Conservation (phyloP, 441 rosid species). For the Biscutella laevigata region DNA sequence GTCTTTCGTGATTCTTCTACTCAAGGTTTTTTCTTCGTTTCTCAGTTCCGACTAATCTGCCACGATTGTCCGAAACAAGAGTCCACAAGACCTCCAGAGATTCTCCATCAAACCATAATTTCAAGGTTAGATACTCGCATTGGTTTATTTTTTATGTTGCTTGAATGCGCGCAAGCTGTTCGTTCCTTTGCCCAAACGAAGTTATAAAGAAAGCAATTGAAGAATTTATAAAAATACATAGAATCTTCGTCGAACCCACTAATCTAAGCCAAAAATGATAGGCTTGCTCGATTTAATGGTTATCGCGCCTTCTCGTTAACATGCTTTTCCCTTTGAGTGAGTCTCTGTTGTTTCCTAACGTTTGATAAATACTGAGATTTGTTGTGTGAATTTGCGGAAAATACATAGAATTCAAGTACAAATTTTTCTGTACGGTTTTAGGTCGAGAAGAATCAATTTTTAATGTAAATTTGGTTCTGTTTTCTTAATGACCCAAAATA, state of each 20-base stretch:
- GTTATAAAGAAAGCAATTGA: too few species aligned
- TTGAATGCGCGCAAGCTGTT: constrained; percentile 10
- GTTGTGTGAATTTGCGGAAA: background rate
- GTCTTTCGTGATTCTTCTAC: background rate
- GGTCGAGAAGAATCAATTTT: background rate
- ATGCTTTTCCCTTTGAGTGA: too few species aligned
- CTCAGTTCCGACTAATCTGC: constrained; percentile 15
- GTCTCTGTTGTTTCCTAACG: too few species aligned
- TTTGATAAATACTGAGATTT: background rate
- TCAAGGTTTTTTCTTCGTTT: background rate
- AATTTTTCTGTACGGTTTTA: background rate
- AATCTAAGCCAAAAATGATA: too few species aligned
- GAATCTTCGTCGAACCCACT: too few species aligned
- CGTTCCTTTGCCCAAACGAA: constrained; percentile 8
- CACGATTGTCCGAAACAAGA: constrained; percentile 13
- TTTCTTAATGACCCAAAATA: background rate
- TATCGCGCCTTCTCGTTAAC: too few species aligned
- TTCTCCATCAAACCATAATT: background rate
- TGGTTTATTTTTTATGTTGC: background rate
- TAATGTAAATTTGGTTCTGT: constrained; percentile 5
- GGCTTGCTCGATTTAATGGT: too few species aligned
- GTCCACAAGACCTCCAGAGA: background rate
- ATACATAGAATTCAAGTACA: background rate
- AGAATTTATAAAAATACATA: too few species aligned
- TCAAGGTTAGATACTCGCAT: background rate